phyloP scores from a whole-genome alignment of 2,329 filamentous ascomycete species.

The Clarireedia paspali region DNA sequence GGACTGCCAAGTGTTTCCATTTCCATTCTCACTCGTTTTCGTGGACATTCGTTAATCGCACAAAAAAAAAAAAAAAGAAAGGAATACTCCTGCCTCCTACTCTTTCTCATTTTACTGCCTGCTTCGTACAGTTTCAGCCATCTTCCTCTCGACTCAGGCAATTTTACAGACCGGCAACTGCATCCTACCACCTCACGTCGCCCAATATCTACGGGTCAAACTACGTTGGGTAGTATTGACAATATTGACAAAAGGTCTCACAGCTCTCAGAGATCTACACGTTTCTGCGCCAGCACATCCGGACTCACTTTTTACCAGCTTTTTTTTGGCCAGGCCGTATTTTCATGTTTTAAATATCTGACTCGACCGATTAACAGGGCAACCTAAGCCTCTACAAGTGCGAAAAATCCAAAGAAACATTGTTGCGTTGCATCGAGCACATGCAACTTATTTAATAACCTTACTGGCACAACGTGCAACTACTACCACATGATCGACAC shows the following conservation, averaged over 20 bases:
- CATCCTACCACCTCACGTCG: neutral
- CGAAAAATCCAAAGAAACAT: neutral
- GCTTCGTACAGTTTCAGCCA: neutral
- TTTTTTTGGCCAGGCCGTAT: neutral
- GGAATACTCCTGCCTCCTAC: neutral
- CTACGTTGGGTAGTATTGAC: neutral
- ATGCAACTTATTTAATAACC: neutral
- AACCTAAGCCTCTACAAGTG: neutral
- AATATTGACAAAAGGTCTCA: conserved; percentile 3
- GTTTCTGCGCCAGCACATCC: conserved; percentile 6
- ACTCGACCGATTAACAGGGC: neutral
- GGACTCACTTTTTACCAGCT: neutral
- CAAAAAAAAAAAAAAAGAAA: neutral
- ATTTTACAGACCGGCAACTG: neutral
- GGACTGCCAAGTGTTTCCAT: neutral
- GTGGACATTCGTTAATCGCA: neutral
- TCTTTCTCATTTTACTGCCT: neutral
- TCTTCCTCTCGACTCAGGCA: neutral
- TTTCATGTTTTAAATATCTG: neutral
- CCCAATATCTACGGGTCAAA: neutral
- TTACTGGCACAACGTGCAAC: neutral
- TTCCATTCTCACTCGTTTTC: neutral
- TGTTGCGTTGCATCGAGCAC: neutral
- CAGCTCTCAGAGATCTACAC: conserved; percentile 8
- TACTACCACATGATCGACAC: neutral